Conservation (phyloP, 495 filamentous ascomycete genomes). For the Trichocladium antarcticum region DNA sequence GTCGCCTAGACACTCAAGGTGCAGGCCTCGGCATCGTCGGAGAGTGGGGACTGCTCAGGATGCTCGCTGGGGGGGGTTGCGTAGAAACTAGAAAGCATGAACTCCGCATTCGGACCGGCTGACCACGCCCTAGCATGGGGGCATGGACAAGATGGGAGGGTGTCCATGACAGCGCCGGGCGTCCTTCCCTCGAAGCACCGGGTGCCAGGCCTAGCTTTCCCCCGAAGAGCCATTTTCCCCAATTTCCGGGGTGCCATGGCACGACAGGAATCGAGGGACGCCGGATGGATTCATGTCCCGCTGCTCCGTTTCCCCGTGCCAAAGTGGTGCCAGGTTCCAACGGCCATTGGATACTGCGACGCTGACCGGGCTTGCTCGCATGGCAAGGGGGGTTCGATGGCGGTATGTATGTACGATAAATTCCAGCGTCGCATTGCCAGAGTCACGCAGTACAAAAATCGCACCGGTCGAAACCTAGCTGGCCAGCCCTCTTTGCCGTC, state of each 20-base stretch:
- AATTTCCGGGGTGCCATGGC: too few relatives aligned
- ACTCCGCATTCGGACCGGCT: slow-evolving; percentile 7
- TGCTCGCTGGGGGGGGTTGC: neutral
- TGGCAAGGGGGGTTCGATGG: neutral
- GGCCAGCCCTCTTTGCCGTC: neutral
- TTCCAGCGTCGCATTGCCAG: neutral
- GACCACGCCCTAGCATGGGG: slow-evolving; percentile 17
- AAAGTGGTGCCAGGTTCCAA: slow-evolving; percentile 1
- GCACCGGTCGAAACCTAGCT: neutral
- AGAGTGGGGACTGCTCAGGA: neutral
- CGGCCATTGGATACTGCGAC: too few relatives aligned
- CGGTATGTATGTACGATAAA: neutral
- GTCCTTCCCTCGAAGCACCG: neutral
- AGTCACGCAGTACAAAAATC: neutral
- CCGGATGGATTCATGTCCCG: too few relatives aligned
- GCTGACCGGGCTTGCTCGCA: too few relatives aligned
- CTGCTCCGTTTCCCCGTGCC: slow-evolving; percentile 2
- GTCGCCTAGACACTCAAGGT: neutral
- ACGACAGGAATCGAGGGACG: too few relatives aligned
- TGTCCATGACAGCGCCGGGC: slow-evolving; percentile 6
- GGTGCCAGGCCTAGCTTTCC: slow-evolving; percentile 1
- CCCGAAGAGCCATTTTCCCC: too few relatives aligned
- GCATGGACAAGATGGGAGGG: slow-evolving; percentile 19
- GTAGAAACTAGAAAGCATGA: too few relatives aligned
- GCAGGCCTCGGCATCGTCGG: neutral